A percentile compares a stretch with the other conserved stretches of the same genome.
Evolutionary conservation across 1,284 basidiomycete species (phyloP).

Genomic region (Puccinia novopanici): DNA sequence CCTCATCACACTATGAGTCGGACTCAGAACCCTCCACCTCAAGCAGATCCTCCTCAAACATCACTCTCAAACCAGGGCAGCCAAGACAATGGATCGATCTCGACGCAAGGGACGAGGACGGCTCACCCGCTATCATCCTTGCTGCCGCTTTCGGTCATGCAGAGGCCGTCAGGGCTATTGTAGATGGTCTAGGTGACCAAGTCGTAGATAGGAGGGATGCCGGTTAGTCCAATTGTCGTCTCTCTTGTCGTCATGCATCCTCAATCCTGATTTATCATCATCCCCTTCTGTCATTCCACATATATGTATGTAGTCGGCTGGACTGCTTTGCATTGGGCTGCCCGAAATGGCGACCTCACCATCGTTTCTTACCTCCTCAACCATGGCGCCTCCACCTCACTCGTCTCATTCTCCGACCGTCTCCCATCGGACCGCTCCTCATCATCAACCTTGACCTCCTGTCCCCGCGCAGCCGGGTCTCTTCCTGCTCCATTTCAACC

Average conservation of each 20-base stretch:
- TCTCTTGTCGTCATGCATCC: neutral
- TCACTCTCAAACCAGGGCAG: slow-evolving; percentile 11
- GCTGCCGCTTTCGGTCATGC: slow-evolving; percentile 48
- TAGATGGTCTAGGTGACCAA: slow-evolving; percentile 42
- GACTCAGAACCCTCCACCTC: neutral
- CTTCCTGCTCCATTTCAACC: slow-evolving; percentile 17
- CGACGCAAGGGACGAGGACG: slow-evolving; percentile 41
- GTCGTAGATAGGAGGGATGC: slow-evolving; percentile 47
- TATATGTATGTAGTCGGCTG: slow-evolving; percentile 78
- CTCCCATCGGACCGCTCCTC: slow-evolving; percentile 63
- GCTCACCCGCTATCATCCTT: slow-evolving; percentile 48
- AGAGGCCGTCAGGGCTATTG: slow-evolving; percentile 46
- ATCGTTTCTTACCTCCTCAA: slow-evolving; percentile 88
- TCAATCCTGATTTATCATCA: neutral
- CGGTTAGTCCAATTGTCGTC: slow-evolving; percentile 10
- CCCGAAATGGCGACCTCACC: slow-evolving; percentile 81
- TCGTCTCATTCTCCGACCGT: slow-evolving; percentile 72
- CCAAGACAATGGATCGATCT: slow-evolving; percentile 35
- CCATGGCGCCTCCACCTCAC: slow-evolving; percentile 79
- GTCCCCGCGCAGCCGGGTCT: neutral
- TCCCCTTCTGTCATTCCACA: too few relatives aligned
- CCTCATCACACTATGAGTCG: neutral
- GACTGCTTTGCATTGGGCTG: slow-evolving; percentile 93
- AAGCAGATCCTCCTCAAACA: neutral
- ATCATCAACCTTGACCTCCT: neutral